Evolutionary conservation across 192 early-diverging fungal species (phyloP).

Genomic region (Podila minutissima): DNA sequence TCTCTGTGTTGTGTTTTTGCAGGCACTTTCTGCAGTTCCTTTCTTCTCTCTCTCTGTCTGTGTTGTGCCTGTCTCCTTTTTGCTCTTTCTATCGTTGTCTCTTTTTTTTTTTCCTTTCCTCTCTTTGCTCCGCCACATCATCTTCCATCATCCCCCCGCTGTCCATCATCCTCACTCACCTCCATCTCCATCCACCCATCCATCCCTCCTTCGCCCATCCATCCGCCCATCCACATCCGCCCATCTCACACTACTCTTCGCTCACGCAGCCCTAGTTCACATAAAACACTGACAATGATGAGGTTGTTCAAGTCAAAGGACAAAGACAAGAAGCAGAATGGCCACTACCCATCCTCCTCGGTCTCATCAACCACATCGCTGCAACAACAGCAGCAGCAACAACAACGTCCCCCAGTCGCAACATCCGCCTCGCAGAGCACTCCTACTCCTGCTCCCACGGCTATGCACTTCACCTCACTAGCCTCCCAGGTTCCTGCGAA

Average conservation of each 20-base stretch:
- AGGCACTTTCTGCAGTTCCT: neutral
- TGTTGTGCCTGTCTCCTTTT: neutral
- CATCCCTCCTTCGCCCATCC: neutral
- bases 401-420: conserved; percentile 10
- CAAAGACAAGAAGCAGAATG: conserved; percentile 35
- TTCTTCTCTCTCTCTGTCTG: neutral
- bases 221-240: too few species aligned
- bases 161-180: neutral
- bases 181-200: conserved; percentile 4
- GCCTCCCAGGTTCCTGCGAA: neutral
- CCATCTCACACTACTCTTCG: neutral
- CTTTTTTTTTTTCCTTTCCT: neutral
- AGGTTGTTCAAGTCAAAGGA: conserved; percentile 52
- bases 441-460: conserved; percentile 17
- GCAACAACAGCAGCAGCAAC: conserved; percentile 10
- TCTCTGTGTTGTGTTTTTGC: too few species aligned
- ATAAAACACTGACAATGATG: conserved; percentile 23
- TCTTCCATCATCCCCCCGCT: neutral
- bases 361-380: conserved; percentile 9
- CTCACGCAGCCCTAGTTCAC: neutral
- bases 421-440: neutral
- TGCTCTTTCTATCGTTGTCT: neutral
- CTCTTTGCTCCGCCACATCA: neutral
- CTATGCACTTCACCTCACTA: conserved; percentile 47
- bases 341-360: neutral